Percentiles rank a stretch among this genome's conserved stretches.
phyloP scores from a whole-genome alignment of 2,329 filamentous ascomycete genomes.

The Ceratocystis cacaofunesta region DNA sequence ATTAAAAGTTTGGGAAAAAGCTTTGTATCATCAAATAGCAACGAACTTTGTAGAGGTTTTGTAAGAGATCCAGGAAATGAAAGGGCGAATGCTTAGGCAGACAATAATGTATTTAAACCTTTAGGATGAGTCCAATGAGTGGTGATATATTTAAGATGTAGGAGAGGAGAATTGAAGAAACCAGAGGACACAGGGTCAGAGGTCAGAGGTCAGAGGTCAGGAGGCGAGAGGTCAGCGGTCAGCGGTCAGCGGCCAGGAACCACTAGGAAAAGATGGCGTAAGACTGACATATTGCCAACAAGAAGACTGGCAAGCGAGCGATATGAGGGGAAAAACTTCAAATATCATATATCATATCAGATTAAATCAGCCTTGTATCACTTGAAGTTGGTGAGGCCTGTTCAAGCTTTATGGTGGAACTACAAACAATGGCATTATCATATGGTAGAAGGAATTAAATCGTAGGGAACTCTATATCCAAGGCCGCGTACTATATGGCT shows the following conservation, averaged over 20 bases:
- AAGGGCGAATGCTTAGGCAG: neutral
- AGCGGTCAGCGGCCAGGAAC: conserved; percentile 1
- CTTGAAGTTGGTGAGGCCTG: neutral
- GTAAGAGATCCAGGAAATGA: neutral
- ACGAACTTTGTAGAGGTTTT: neutral
- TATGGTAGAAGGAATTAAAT: neutral
- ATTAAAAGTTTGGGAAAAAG: neutral
- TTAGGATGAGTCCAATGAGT: neutral
- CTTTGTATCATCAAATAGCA: neutral
- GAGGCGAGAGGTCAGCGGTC: neutral
- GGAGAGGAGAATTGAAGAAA: neutral
- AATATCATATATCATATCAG: neutral
- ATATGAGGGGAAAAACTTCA: neutral
- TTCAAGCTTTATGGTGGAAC: neutral
- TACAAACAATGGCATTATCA: neutral
- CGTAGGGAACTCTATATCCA: neutral
- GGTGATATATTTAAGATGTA: neutral
- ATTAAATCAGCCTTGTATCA: neutral
- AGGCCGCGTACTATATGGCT: neutral
- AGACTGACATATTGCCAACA: neutral
- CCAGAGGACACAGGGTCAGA: neutral
- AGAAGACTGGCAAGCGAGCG: neutral
- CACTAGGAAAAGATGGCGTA: neutral
- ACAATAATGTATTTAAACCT: neutral
- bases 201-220: neutral